Evolutionary conservation across 257 asterid genomes (phyloP), one percentile per base, ranked within the genome.

Genomic region (Salvia miltiorrhiza): DNA sequence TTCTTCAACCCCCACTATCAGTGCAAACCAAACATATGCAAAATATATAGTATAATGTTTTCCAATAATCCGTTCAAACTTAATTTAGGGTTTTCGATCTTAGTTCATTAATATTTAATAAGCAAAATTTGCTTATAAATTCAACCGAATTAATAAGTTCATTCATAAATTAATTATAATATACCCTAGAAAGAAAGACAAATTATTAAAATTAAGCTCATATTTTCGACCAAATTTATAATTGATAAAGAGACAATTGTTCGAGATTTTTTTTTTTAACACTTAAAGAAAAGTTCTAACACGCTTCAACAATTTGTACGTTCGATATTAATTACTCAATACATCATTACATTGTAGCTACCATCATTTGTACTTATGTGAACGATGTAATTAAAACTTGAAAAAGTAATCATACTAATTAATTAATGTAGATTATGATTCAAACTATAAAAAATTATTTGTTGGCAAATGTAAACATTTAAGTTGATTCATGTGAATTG

Each of bases 401-500:
- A 23, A 33, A 57, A 55, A 32, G 45, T 57, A 32, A 57, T 32
- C 45, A 32, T 57, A n/a, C 4, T 30, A 14, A 10, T 23, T 9
- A 39, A 19, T 12, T 4, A 30, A n/a, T 24, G 37, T 21, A 28
- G 40, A 55, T 26, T 19, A 68, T 33, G 4, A 35, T 64, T 50
- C 39, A 49, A 43, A 32, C 4, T 62, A 47, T 47, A 39, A 14
- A 2, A 8, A 44, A 43, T 5, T 28, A 54, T 47, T 11, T 37
- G 35, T 58, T 67, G 67, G 52, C 48, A 55, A 64, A 69, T 65
- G 73, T 35, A 54, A 6, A n/a, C 20, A 54, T 63, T 45, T 63
- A 26, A 54, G 62, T 73, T 47, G 63, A 40, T 72, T 72, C 81
- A 72, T 76, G 71, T 73, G 76, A 54, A 57, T 20, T 23, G 50